Conservation (phyloP, 306 rosid genomes). For the Quillaja saponaria region DNA sequence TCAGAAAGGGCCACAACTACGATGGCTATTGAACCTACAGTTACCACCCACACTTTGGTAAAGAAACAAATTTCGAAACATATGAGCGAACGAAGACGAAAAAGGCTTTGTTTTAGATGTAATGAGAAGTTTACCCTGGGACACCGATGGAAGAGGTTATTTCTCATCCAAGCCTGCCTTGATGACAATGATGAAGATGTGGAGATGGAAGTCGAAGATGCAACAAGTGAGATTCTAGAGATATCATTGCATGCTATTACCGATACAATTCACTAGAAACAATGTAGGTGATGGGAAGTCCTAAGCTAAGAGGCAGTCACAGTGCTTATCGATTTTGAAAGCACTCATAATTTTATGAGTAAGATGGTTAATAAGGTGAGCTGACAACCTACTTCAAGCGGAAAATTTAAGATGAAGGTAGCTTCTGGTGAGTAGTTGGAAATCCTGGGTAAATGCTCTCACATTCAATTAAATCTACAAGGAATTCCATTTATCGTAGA, state of each 20-base stretch:
- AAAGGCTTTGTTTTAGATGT: not conserved
- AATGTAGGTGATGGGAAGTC: not conserved
- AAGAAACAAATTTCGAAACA: not conserved
- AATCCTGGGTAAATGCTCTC: not conserved
- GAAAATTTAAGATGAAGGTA: too few relatives aligned
- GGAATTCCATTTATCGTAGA: not conserved
- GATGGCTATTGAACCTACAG: too few relatives aligned
- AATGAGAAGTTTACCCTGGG: not conserved
- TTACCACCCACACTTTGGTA: too few relatives aligned
- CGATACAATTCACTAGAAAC: not conserved
- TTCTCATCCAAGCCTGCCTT: not conserved
- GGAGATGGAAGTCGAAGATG: not conserved
- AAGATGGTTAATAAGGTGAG: too few relatives aligned
- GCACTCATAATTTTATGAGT: too few relatives aligned
- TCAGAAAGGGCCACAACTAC: too few relatives aligned
- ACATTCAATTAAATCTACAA: not conserved
- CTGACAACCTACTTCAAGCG: not conserved
- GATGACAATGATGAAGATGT: not conserved
- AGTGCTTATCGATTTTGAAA: too few relatives aligned
- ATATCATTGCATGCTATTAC: not conserved
- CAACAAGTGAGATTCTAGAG: not conserved
- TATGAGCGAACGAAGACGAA: not conserved
- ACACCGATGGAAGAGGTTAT: not conserved
- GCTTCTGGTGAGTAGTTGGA: not conserved
- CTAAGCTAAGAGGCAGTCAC: too few relatives aligned